Conservation (phyloP, 1,284 basidiomycete species). For the Sutorius eximius region DNA sequence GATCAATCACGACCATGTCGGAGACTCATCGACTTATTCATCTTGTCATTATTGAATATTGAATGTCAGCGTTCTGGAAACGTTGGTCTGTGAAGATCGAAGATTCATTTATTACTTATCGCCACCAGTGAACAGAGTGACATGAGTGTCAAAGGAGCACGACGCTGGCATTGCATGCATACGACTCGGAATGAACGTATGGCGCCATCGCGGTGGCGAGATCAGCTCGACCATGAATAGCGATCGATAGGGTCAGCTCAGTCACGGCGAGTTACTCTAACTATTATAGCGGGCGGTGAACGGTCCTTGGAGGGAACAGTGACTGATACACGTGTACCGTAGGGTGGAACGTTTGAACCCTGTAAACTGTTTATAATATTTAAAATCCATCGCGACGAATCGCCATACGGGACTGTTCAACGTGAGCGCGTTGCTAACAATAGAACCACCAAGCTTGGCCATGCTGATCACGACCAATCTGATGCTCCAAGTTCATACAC, state of each 20-base stretch:
- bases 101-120: background rate
- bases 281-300: background rate
- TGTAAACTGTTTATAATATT: background rate
- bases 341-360: slow-evolving; percentile 5
- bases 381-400: slow-evolving; percentile 4
- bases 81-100: slow-evolving; percentile 2
- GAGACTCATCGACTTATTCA: slow-evolving; percentile 2
- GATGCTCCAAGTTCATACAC: background rate
- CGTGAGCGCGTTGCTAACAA: background rate
- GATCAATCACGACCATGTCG: background rate
- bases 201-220: slow-evolving; percentile 2
- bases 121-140: background rate
- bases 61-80: background rate
- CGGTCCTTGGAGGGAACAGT: background rate
- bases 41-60: background rate
- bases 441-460: background rate
- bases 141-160: background rate
- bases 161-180: background rate
- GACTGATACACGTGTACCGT: slow-evolving; percentile 20
- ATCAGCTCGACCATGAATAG: background rate
- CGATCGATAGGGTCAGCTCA: slow-evolving; percentile 9
- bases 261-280: background rate
- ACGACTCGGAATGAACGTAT: background rate
- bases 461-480: background rate
- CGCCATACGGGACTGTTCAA: slow-evolving; percentile 1